phyloP scores from a whole-genome alignment of 805 yeast species.

The Wickerhamomyces ciferrii region DNA sequence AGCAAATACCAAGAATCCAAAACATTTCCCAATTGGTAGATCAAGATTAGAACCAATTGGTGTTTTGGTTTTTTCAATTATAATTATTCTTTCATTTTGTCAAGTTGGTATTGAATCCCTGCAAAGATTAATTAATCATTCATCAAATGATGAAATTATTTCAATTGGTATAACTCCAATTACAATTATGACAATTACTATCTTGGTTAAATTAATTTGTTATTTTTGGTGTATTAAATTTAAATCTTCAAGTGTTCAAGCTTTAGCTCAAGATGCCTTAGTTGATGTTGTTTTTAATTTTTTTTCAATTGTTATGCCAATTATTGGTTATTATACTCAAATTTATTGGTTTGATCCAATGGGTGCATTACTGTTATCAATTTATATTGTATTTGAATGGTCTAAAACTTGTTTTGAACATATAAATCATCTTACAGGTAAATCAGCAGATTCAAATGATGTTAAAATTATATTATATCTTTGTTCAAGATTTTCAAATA shows the following conservation, averaged over 20 bases:
- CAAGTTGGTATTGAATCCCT: constrained; percentile 68
- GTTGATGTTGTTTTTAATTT: constrained; percentile 73
- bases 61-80: constrained; percentile 63
- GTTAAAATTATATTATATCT: constrained; percentile 63
- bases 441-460: constrained; percentile 57
- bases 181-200: constrained; percentile 58
- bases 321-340: constrained; percentile 44
- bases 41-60: constrained; percentile 75
- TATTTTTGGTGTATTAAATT: constrained; percentile 60
- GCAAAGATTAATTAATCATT: constrained; percentile 34
- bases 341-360: constrained; percentile 72
- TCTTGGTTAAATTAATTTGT: constrained; percentile 52
- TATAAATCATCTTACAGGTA: constrained; percentile 70
- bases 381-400: constrained; percentile 65
- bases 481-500: constrained; percentile 63
- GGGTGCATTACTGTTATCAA: constrained; percentile 62
- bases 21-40: constrained; percentile 64
- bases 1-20: constrained; percentile 41
- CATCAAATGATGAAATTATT: constrained; percentile 33
- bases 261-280: constrained; percentile 76
- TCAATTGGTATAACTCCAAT: constrained; percentile 45
- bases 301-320: constrained; percentile 68
- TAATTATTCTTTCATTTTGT: constrained; percentile 65
- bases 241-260: constrained; percentile 64
- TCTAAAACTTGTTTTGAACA: constrained; percentile 60